Evolutionary conservation across 1,284 basidiomycete species (phyloP), one percentile per base, ranked within the genome.

Genomic region (Cutaneotrichosporon spelunceum): DNA sequence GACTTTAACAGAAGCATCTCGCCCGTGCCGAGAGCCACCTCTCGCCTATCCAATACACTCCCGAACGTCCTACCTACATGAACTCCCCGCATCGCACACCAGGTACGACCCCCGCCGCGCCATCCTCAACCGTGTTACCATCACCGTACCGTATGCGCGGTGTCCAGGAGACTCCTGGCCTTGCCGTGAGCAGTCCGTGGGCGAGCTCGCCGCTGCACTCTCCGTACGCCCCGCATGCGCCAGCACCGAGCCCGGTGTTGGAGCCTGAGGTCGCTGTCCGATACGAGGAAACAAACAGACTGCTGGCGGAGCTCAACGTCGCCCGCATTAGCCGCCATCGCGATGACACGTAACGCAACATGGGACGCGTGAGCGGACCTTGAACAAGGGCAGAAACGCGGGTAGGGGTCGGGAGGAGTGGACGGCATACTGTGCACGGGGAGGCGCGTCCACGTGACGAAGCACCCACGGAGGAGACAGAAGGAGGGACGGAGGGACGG

Each of bases 221-320:
- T 3, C 23, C 39, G 4, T 56, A 47, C 30, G 26, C 48, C 8
- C 24, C 24, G 24, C 26, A 29, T 19, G 49, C 57, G 39, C 6
- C 29, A 23, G 47, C 42, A 11, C 48, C 48, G 16, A 27, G 19
- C 19, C 39, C 36, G 36, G 34, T 34, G 24, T 11, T 42, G 54
- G 11, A 49, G 36, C 21, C 60, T 45, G 16, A 36, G 14, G 69
- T 72, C 21, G 70, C 62, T 50, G 66, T 54, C 11, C 57, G 70
- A 27, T 78, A 78, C 50, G 76, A 78, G 56, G 74, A 76, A 62
- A 62, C 76, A 19, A 78, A 78, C 67, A 66, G 72, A 30, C 61
- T 78, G 26, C 66, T 78, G 26, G 74, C 69, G 6, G 71, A 74
- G 53, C 64, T 78, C 45, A 74, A 71, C n/a, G 66, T 78, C 4